phyloP scores from a whole-genome alignment of 352 stramenopile genomes.

The Globisporangium carolinianum region DNA sequence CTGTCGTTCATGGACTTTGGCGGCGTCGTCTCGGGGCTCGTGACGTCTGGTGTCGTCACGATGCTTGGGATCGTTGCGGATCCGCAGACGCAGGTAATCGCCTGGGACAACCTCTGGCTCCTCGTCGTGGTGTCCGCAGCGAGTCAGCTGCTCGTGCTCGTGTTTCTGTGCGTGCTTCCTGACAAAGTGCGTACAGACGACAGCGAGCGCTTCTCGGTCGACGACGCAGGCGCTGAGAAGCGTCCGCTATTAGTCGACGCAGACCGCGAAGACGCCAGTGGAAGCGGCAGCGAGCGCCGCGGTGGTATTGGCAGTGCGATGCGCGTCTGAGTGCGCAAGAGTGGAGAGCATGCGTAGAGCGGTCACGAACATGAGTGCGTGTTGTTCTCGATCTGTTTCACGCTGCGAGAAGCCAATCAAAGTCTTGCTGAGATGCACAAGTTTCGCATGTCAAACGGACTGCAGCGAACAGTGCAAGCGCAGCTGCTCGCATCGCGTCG shows the following conservation, averaged over 20 bases:
- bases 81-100: conserved; percentile 37
- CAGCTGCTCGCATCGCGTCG: too few species aligned
- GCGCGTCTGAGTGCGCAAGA: conserved; percentile 9
- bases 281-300: background rate
- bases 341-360: too few species aligned
- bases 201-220: conserved; percentile 1
- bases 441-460: too few species aligned
- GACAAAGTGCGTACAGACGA: conserved; percentile 39
- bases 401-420: too few species aligned
- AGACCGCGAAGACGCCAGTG: conserved; percentile 4
- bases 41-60: conserved; percentile 48
- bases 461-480: too few species aligned
- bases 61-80: conserved; percentile 55
- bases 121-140: conserved; percentile 49
- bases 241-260: conserved; percentile 35
- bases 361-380: too few species aligned
- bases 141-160: conserved; percentile 60
- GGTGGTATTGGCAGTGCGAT: conserved; percentile 8
- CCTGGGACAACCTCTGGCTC: conserved; percentile 56
- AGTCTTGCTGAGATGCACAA: too few species aligned
- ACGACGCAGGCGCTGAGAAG: conserved; percentile 25
- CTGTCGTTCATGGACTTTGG: conserved; percentile 85
- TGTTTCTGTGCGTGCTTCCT: conserved; percentile 62
- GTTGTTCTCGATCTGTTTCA: too few species aligned
- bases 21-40: conserved; percentile 58